These are phyloP conservation scores for Argentina anserina DNA, from an alignment of 306 rosid species.

Conservation along the genomic window DNA sequence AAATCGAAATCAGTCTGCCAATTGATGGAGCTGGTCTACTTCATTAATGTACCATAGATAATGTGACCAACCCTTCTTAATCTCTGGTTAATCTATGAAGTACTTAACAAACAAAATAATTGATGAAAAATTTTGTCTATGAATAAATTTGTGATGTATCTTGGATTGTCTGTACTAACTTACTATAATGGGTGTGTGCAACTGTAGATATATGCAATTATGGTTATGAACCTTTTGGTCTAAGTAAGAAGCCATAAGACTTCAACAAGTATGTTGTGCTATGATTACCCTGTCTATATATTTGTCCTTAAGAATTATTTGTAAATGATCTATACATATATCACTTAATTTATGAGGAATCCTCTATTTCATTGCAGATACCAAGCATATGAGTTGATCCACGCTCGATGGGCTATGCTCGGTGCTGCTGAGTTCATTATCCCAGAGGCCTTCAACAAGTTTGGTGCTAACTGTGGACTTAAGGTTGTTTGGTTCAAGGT, in stretches of 20 bases:
- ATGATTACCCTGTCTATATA: not conserved
- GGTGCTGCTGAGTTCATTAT: constrained; percentile 98
- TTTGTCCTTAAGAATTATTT: not conserved
- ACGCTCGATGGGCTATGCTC: constrained; percentile 97
- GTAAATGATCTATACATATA: not conserved
- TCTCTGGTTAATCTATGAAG: not conserved
- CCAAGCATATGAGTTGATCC: constrained; percentile 90
- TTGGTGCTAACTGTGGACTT: constrained; percentile 96
- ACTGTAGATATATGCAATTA: constrained; percentile 54
- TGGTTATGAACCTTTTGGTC: constrained; percentile 95
- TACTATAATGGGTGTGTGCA: not conserved
- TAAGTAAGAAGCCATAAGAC: constrained; percentile 88
- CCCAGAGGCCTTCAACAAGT: constrained; percentile 98
- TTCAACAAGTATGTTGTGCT: constrained; percentile 63
- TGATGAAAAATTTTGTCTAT: not conserved
- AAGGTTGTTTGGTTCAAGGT: constrained; percentile 99
- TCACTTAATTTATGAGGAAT: not conserved
- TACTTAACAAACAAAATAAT: not conserved
- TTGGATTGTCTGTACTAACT: not conserved
- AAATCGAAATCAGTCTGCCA: not conserved
- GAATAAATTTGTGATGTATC: not conserved
- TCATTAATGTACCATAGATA: not conserved
- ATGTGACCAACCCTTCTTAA: not conserved
- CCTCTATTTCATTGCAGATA: constrained; percentile 49
- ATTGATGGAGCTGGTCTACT: not conserved